Base-by-base conservation (phyloP, 2,329 filamentous ascomycete genomes). In the Fonsecaea erecta region DNA sequence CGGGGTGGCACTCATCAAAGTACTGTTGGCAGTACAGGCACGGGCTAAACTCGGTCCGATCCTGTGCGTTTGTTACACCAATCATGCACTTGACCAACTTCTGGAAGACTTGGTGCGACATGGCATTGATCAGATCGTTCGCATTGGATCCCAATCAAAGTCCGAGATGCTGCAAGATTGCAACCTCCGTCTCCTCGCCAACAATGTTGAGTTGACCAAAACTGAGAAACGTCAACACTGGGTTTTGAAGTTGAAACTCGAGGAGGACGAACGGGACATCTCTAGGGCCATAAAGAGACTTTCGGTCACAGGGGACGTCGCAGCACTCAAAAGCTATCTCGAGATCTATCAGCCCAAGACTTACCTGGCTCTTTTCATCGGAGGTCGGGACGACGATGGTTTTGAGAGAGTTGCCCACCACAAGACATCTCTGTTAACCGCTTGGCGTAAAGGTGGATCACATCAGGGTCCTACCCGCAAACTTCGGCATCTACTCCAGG, bases 101-200 rank as follows among this genome's bases (percentile, higher is more conserved):
- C 78, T 91, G 0, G 84, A 89, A 68, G 83, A 89, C 64, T 73
- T 90, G 0, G 61, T 86, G 52, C 63, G 75, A n/a, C 69, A 71
- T 24, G 52, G 71, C 8, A 71, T 75, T 3, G 69, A 74, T 0
- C 77, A 84, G 5, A 80, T 91, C 28, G 81, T 90, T 28, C 85
- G 88, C 0, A 84, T 91, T 4, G 88, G 89, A 0, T 82, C 80
- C 0, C 81, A 81, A 16, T 86, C 82, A 1, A 85, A 86, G 64
- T 87, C 85, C 0, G 80, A 84, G 32, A 70, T 75, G 1, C 74
- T 91, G 0, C 71, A 82, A 8, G 71, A 72, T 0, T 72, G 83
- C n/a, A 88, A 85, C 61, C 78, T 90, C 5, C 76, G 80, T 0
- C 64, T 69, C 0, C 75, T 84, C 3, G 66, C 69, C 1, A 65